Conservation (phyloP, 345 rosid genomes). For the Pugionium cornutum region DNA sequence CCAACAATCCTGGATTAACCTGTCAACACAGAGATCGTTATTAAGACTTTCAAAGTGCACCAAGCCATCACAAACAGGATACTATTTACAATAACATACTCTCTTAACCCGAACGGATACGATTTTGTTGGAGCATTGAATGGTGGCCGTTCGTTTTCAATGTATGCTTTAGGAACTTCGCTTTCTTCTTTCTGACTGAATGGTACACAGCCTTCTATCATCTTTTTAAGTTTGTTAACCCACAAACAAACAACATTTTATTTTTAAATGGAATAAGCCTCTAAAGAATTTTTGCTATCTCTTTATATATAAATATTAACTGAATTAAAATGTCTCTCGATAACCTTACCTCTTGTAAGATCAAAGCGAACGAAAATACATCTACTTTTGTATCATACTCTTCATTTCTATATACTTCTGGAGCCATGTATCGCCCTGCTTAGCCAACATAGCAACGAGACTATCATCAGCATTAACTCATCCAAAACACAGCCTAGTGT, state of each 20-base stretch:
- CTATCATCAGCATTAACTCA: conserved; percentile 19
- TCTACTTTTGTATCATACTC: conserved; percentile 82
- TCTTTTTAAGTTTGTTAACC: conserved; percentile 43
- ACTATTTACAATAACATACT: conserved; percentile 44
- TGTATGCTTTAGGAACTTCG: conserved; percentile 76
- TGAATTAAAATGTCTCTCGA: not conserved
- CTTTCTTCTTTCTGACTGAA: conserved; percentile 56
- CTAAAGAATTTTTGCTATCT: not conserved
- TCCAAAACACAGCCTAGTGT: not conserved
- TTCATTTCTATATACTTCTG: conserved; percentile 76
- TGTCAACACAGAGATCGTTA: conserved; percentile 25
- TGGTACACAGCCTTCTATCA: conserved; percentile 84
- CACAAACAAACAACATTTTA: conserved; percentile 3
- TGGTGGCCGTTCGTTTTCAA: conserved; percentile 69
- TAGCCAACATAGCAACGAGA: not conserved
- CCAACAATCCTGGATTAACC: conserved; percentile 81
- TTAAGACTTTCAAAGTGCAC: not conserved
- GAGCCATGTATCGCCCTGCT: conserved; percentile 80
- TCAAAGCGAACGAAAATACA: conserved; percentile 78
- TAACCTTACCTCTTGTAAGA: conserved; percentile 71
- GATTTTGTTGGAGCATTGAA: conserved; percentile 60
- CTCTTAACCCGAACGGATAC: conserved; percentile 61
- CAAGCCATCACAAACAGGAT: not conserved
- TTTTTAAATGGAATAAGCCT: not conserved
- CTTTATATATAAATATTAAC: not conserved